A percentile compares a stretch with the other conserved stretches of the same genome.
Evolutionary conservation across 345 rosid species (phyloP).

Genomic region (Hypericum perforatum): DNA sequence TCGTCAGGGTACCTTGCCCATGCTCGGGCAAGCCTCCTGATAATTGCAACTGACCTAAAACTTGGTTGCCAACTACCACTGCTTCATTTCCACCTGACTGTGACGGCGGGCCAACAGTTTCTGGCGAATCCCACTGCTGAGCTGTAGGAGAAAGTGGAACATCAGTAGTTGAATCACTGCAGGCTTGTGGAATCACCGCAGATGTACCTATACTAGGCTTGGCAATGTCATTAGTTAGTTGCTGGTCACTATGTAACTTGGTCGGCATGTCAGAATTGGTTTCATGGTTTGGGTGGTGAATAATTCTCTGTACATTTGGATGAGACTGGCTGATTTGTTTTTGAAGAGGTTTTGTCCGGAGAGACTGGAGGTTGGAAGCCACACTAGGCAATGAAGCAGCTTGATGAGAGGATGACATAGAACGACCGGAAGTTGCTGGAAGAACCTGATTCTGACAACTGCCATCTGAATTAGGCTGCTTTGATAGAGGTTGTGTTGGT

Average conservation of each 20-base stretch:
- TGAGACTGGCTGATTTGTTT: constrained; percentile 53
- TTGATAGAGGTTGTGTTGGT: constrained; percentile 30
- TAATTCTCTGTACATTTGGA: constrained; percentile 44
- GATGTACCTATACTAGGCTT: constrained; percentile 29
- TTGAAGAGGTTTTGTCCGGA: constrained; percentile 28
- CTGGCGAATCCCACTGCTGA: constrained; percentile 53
- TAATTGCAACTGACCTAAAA: constrained; percentile 48
- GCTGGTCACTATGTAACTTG: constrained; percentile 52
- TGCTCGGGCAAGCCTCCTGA: constrained; percentile 48
- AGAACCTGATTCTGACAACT: constrained; percentile 32
- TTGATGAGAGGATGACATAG: constrained; percentile 33
- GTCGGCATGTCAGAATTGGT: constrained; percentile 32
- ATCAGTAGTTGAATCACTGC: constrained; percentile 35
- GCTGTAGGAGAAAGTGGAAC: constrained; percentile 24
- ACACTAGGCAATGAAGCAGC: constrained; percentile 30
- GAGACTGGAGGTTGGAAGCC: constrained; percentile 32
- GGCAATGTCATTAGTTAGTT: constrained; percentile 29
- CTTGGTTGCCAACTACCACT: constrained; percentile 34
- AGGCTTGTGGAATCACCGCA: constrained; percentile 29
- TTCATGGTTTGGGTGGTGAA: constrained; percentile 49
- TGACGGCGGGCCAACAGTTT: constrained; percentile 34
- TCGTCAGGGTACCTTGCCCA: constrained; percentile 31
- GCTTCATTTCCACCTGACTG: constrained; percentile 45
- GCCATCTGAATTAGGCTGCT: constrained; percentile 56
- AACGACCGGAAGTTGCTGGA: constrained; percentile 36